Evolutionary conservation across 2,329 filamentous ascomycete species (phyloP).

Genomic region (Herpotrichia juniperi): DNA sequence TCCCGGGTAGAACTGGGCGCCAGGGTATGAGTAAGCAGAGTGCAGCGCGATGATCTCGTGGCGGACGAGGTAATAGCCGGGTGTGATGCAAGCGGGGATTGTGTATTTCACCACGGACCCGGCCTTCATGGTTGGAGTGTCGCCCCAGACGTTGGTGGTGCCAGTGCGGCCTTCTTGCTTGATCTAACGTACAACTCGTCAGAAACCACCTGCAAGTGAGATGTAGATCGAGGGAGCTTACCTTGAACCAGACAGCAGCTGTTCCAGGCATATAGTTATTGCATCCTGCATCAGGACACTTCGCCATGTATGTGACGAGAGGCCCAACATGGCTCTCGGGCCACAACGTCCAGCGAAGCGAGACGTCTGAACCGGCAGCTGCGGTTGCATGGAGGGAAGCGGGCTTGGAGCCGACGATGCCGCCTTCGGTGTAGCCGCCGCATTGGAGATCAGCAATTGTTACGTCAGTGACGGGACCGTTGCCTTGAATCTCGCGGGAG

Average conservation of each 20-base stretch:
- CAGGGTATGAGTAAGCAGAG: conserved; percentile 55
- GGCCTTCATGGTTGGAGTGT: conserved; percentile 52
- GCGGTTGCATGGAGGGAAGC: conserved; percentile 61
- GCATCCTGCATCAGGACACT: conserved; percentile 60
- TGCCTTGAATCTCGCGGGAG: conserved; percentile 63
- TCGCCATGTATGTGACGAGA: conserved; percentile 65
- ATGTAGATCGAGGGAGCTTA: too few relatives aligned
- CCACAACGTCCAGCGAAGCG: conserved; percentile 62
- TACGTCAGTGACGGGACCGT: conserved; percentile 63
- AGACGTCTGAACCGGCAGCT: conserved; percentile 60
- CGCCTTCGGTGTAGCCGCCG: conserved; percentile 58
- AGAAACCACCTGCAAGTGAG: too few relatives aligned
- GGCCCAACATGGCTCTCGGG: conserved; percentile 59
- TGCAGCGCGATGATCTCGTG: conserved; percentile 65
- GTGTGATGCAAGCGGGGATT: conserved; percentile 59
- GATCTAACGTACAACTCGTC: too few relatives aligned
- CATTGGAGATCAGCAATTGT: conserved; percentile 62
- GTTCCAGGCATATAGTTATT: conserved; percentile 56
- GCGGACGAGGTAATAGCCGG: conserved; percentile 64
- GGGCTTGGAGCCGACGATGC: conserved; percentile 57
- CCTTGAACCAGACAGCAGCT: background rate
- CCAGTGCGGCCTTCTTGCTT: conserved; percentile 58
- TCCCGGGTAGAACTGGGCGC: conserved; percentile 64
- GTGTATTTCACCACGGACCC: conserved; percentile 57
- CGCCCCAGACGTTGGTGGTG: conserved; percentile 57